A percentile compares a stretch with the other conserved stretches of the same genome.
Evolutionary conservation across 1,139 yeast species (phyloP).

Genomic region (Wickerhamiella pararugosa): DNA sequence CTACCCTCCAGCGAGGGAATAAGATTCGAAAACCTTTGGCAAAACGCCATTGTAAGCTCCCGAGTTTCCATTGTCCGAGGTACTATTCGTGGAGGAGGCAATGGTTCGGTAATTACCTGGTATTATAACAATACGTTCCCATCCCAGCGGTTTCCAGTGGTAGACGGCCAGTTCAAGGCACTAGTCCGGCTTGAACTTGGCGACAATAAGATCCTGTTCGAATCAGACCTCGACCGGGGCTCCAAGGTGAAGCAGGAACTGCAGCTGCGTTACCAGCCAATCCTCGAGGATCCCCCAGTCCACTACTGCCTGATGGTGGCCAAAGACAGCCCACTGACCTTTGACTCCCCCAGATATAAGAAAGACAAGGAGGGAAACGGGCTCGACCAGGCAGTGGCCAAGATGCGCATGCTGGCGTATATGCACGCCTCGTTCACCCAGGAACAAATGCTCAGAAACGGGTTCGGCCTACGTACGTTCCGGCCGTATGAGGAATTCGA

Average conservation of each 20-base stretch:
- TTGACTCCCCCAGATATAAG: slow-evolving; percentile 57
- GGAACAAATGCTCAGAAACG: slow-evolving; percentile 73
- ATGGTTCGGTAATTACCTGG: slow-evolving; percentile 29
- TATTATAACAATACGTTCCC: slow-evolving; percentile 44
- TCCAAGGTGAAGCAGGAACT: slow-evolving; percentile 8
- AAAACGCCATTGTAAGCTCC: slow-evolving; percentile 15
- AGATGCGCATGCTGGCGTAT: slow-evolving; percentile 72
- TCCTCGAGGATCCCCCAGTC: slow-evolving; percentile 57
- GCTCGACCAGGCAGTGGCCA: slow-evolving; percentile 60
- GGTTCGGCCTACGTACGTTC: slow-evolving; percentile 70
- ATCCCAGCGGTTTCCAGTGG: slow-evolving; percentile 55
- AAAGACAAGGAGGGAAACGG: slow-evolving; percentile 45
- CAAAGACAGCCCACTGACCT: slow-evolving; percentile 54
- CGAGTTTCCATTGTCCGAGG: slow-evolving; percentile 17
- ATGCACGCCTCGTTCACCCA: slow-evolving; percentile 87
- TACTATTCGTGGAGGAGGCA: slow-evolving; percentile 14
- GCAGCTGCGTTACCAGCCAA: slow-evolving; percentile 38
- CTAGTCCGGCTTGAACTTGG: slow-evolving; percentile 58
- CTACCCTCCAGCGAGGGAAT: slow-evolving; percentile 5
- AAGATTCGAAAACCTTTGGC: slow-evolving; percentile 15
- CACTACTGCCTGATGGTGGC: slow-evolving; percentile 70
- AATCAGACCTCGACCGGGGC: slow-evolving; percentile 10
- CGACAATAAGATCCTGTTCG: slow-evolving; percentile 21
- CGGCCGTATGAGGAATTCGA: slow-evolving; percentile 57
- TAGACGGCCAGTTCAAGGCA: slow-evolving; percentile 59